Evolutionary conservation across 2,329 filamentous ascomycete genomes (phyloP), one percentile per base, ranked within the genome.

Genomic region (Verruconis gallopava): DNA sequence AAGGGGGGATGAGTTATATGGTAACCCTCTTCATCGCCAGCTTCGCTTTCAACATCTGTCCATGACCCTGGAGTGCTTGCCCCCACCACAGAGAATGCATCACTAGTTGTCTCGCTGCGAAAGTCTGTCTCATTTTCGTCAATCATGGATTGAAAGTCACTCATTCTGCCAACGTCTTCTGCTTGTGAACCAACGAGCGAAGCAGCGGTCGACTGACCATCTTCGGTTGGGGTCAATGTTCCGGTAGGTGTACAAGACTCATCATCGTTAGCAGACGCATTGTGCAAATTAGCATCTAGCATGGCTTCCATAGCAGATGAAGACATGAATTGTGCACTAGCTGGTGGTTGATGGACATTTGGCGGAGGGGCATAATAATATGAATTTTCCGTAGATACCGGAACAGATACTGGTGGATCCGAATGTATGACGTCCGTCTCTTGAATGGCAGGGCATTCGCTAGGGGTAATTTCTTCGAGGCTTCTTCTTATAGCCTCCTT

Each of bases 31-130:
- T 63, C 60, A 28, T 60, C 62, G 44, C 56, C 59, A 34, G 55
- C 54, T 37, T 62, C 60, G 44, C 57, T 61, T 2, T 58, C 60
- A 6, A 63, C 54, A 43, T 63, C 60, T 30, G 58, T 60, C 60
- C 60, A 63, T 18, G 53, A 56, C 12, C 47, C 54, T 6, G 60
- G 60, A 4, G 60, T 63, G 52, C 56, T 53, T 13, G 55, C 49
- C 13, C 59, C 59, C 1, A 51, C 43, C 13, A 38, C 30, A 18
- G 25, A 41, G 20, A 44, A 12, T 49, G 49, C 4, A 53, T 45
- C 35, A 37, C 59, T 58, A 32, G 55, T 53, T 1, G 48, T 50
- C 21, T 59, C 57, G 0, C 51, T 55, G 47, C 58, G 55, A 2
- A 48, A 54, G 11, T 57, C 57, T 17, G 21, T 43, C 14, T 13